Evolutionary conservation across 1,139 yeast genomes (phyloP).

Genomic region (Groenewaldozyma sp.): DNA sequence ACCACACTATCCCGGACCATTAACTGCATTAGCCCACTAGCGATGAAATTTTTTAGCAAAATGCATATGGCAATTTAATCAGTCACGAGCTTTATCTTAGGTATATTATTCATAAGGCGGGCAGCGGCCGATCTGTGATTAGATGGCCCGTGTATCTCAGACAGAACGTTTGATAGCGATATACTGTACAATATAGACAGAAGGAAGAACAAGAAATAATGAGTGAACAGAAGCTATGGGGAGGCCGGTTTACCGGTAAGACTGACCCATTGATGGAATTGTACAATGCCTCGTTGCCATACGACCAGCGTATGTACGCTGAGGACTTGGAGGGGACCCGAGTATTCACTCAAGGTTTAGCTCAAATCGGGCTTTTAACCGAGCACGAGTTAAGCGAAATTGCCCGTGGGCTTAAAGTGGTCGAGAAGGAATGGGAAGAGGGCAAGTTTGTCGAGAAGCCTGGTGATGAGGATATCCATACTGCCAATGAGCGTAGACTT

Average conservation of each 20-base stretch:
- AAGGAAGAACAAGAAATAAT: no score
- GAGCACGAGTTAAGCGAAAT: constrained; percentile 65
- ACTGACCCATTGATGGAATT: constrained; percentile 96
- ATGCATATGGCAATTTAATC: no score
- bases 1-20: no score
- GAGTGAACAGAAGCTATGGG: constrained; percentile 69
- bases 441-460: constrained; percentile 70
- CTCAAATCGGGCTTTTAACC: constrained; percentile 66
- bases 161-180: no score
- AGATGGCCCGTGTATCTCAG: no score
- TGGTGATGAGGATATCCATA: constrained; percentile 96
- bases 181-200: no score
- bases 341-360: constrained; percentile 81
- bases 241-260: constrained; percentile 95
- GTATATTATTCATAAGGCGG: no score
- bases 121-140: no score
- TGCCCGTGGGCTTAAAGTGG: constrained; percentile 66
- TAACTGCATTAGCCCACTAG: no score
- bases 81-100: no score
- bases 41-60: no score
- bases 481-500: constrained; percentile 94
- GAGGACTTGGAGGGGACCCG: constrained; percentile 93
- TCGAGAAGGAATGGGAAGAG: constrained; percentile 73
- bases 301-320: constrained; percentile 87
- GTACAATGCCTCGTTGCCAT: constrained; percentile 93